Conservation (phyloP, 257 asterid genomes). For the Craterostigma plantagineum region DNA sequence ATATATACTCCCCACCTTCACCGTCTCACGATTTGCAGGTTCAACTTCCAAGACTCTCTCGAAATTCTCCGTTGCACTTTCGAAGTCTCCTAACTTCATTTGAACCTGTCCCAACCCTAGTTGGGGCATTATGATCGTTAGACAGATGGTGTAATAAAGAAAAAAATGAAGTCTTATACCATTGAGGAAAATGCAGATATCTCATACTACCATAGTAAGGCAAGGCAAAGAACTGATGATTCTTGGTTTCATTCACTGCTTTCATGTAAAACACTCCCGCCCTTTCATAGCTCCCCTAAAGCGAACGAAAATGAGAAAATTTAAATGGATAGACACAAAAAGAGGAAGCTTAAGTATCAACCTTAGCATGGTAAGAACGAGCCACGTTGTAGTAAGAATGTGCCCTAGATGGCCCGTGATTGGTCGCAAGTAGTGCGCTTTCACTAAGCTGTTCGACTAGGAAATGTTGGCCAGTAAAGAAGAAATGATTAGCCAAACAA, state of each 20-base stretch:
- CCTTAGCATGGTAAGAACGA: constrained; percentile 99
- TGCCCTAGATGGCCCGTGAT: constrained; percentile 95
- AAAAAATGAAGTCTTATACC: neutral
- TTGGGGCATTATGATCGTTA: constrained; percentile 11
- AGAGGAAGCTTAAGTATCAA: constrained; percentile 7
- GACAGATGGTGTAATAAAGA: neutral
- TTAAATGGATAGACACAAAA: constrained; percentile 5
- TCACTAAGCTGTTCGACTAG: constrained; percentile 92
- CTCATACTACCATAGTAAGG: constrained; percentile 99
- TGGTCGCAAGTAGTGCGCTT: constrained; percentile 81
- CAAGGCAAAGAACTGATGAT: constrained; percentile 68
- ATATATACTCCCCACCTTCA: constrained; percentile 22
- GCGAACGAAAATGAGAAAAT: constrained; percentile 6
- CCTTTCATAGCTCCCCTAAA: constrained; percentile 94
- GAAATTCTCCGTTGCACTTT: constrained; percentile 76
- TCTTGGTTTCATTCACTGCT: constrained; percentile 81
- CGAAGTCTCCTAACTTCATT: constrained; percentile 40
- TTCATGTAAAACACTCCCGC: constrained; percentile 98
- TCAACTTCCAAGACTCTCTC: constrained; percentile 92
- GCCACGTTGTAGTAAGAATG: constrained; percentile 99
- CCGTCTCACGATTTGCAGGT: constrained; percentile 74
- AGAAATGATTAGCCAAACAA: constrained; percentile 94
- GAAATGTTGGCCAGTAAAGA: constrained; percentile 96
- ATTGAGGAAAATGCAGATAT: constrained; percentile 6
- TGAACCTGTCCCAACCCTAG: constrained; percentile 92